Conservation (phyloP, 345 rosid species). For the Gossypium stocksii region DNA sequence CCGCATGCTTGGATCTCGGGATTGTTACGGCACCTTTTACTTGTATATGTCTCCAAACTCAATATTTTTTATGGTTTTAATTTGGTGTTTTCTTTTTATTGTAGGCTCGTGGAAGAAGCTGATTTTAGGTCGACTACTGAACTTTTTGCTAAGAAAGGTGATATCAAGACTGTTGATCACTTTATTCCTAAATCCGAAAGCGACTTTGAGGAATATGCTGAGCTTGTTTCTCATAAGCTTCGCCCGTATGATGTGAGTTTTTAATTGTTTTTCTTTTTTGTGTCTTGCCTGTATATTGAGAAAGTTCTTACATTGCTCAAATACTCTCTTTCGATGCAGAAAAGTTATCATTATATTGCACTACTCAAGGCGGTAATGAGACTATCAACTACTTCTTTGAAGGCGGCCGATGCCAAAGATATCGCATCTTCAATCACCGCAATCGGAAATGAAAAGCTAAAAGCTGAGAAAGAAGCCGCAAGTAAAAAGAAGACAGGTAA, state of each 20-base stretch:
- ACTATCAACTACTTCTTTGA: slow-evolving; percentile 59
- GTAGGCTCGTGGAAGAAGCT: slow-evolving; percentile 93
- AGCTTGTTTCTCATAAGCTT: slow-evolving; percentile 70
- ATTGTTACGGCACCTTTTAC: background rate
- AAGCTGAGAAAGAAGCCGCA: slow-evolving; percentile 84
- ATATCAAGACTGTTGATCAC: slow-evolving; percentile 52
- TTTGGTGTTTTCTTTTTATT: slow-evolving; percentile 2
- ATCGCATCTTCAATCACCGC: slow-evolving; percentile 77
- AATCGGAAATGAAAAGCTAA: slow-evolving; percentile 83
- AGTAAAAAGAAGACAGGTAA: slow-evolving; percentile 81
- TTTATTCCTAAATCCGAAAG: slow-evolving; percentile 94
- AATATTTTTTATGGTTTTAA: background rate
- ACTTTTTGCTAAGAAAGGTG: slow-evolving; percentile 56
- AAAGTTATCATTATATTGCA: slow-evolving; percentile 70
- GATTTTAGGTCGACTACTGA: slow-evolving; percentile 70
- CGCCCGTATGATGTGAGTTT: slow-evolving; percentile 58
- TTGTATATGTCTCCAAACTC: background rate
- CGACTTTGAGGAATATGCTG: slow-evolving; percentile 87
- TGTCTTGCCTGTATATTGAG: background rate
- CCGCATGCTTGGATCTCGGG: background rate
- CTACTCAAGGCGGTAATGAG: slow-evolving; percentile 83
- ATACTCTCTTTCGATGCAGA: slow-evolving; percentile 42
- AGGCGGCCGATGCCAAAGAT: slow-evolving; percentile 88
- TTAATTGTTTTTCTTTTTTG: background rate
- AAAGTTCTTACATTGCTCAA: slow-evolving; percentile 12